Evolutionary conservation across 768 basidiomycete species (phyloP), one percentile per base, ranked within the genome.

Genomic region (Cystofilobasidium bisporidii): DNA sequence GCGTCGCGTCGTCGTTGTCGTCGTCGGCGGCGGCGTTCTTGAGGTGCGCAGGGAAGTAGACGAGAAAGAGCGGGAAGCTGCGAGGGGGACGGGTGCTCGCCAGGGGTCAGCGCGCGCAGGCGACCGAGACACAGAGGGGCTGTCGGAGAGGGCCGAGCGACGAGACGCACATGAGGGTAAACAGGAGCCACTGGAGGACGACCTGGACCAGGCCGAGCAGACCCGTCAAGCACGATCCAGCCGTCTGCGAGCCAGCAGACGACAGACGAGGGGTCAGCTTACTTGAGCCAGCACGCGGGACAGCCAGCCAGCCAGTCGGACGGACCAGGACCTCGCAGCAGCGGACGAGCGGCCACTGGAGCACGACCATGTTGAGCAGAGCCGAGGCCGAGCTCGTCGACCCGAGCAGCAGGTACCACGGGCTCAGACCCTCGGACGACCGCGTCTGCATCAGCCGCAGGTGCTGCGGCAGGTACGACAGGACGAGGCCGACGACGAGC

Each of bases 341-440:
- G 67, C 80, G 83, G 60, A 97, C 81, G 40, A 89, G 79, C 0
- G 84, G 83, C 82, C 88, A 92, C 72, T 94, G 91, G 71, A 96
- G 81, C 0, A 89, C 85, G 22, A 93, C 78, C 77, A 93, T 88
- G 75, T 96, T 96, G 59, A 93, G 79, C 83, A 92, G 83, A 0
- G 83, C 88, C 43, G 89, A 85, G 3, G 89, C 87, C 17, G 86
- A 83, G 20, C 88, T 88, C 0, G 88, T 89, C 70, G 86, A 65
- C 6, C 96, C 96, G 0, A 98, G 83, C 9, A 97, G 80, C 40
- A 98, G 79, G 74, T 89, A 98, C 83, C 88, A 86, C 72, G 93
- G 91, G 70, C 88, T 92, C 71, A 98, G 85, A 0, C 96, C 96
- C 71, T 93, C 86, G 0, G 88, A 91, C 0, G 91, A 87, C 45